Evolutionary conservation across 176 grass and related monocot genomes (phyloP), one percentile per base, ranked within the genome.

Genomic region (Dactylis glomerata): DNA sequence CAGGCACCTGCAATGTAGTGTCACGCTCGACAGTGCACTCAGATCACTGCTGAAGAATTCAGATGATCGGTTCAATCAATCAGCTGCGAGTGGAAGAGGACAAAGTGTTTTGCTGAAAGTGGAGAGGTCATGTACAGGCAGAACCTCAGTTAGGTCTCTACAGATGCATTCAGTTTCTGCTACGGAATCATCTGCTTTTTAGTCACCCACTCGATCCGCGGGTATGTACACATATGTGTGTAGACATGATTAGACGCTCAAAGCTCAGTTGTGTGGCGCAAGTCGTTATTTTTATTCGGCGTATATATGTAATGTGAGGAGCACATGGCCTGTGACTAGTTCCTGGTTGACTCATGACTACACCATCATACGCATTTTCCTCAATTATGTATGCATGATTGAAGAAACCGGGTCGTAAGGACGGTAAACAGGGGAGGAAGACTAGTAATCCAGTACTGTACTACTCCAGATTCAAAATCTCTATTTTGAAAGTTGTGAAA

Each of bases 291-390:
- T 46, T 75, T 32, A 55, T 45, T 84, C 36, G 45, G 56, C 59
- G 38, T 49, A 6, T 15, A 6, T 9, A 7, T 5, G 34, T 12
- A 15, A 65, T 36, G 34, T 36, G 74, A 74, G 26, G 57, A 42
- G 47, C 77, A 76, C 61, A 85, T 76, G 77, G 17, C 70, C 77
- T 82, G 78, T 77, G 70, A 58, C 27, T 49, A 30, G 63, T 19
- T 10, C 51, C 46, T 73, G 68, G 45, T 6, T 86, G 41, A 64
- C 77, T 74, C 33, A 12, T 64, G 42, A 27, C n/a, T 72, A 10
- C 45, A 4, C 68, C 55, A 26, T 32, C 24, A 23, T 5, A 6
- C 40, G 6, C 36, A 0, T 44, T 68, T 79, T 72, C 13, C 87
- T 45, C 34, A 54, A 80, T 85, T 36, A 89, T 12, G 9, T 45